Evolutionary conservation across 2,329 filamentous ascomycete species (phyloP).

Genomic region (Sodiomyces alkalinus): DNA sequence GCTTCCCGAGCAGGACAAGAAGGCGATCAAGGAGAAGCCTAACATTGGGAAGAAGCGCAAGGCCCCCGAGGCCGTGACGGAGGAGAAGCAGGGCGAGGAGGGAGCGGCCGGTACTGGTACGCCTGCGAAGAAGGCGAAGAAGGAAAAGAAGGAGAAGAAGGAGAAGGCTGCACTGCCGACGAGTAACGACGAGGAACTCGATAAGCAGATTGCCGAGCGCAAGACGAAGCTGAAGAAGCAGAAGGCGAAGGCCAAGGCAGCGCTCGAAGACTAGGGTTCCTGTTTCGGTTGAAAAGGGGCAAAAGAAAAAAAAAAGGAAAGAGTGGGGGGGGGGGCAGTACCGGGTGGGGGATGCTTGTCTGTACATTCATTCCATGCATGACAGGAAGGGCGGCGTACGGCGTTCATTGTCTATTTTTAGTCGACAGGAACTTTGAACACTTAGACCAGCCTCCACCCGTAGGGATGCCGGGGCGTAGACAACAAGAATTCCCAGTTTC

Average conservation of each 20-base stretch:
- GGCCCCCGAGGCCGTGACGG: slow-evolving; percentile 19
- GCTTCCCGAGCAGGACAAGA: slow-evolving; percentile 30
- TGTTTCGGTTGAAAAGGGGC: too few species aligned
- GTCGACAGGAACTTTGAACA: too few species aligned
- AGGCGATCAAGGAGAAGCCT: slow-evolving; percentile 31
- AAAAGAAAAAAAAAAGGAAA: not conserved
- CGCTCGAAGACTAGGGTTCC: slow-evolving; percentile 24
- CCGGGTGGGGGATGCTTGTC: slow-evolving; percentile 4
- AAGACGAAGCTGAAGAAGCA: slow-evolving; percentile 43
- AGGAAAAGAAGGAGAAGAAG: slow-evolving; percentile 14
- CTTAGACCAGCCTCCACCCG: too few species aligned
- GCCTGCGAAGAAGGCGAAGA: slow-evolving; percentile 29
- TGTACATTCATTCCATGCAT: slow-evolving; percentile 10
- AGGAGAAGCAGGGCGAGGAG: slow-evolving; percentile 16
- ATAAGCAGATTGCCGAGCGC: slow-evolving; percentile 43
- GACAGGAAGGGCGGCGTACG: slow-evolving; percentile 8
- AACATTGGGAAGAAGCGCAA: slow-evolving; percentile 54
- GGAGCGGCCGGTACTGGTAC: slow-evolving; percentile 19
- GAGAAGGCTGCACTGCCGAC: slow-evolving; percentile 16
- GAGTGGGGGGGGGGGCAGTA: slow-evolving; percentile 1
- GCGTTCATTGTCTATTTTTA: too few species aligned
- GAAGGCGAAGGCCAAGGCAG: slow-evolving; percentile 40
- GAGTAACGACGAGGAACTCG: slow-evolving; percentile 35
- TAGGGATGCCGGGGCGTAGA: too few species aligned
- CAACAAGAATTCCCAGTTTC: too few species aligned